These are phyloP conservation scores for Inonotus obliquus DNA, from an alignment of 1,284 basidiomycete species.

Conservation along the genomic window DNA sequence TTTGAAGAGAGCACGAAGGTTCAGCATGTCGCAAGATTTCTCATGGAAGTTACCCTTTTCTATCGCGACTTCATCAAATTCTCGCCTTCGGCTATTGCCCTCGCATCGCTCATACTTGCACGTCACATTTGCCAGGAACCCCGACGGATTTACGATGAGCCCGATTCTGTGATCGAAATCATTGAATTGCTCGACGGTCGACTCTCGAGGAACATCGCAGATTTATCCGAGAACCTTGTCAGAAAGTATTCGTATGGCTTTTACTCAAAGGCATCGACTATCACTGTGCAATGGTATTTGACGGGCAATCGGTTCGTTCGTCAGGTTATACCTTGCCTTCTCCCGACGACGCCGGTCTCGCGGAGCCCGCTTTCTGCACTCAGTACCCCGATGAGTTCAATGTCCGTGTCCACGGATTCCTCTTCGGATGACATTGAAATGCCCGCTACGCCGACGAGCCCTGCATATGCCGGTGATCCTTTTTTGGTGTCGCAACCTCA, in stretches of 20 bases:
- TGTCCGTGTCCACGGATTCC: constrained; percentile 64
- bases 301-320: constrained; percentile 66
- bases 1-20: constrained; percentile 82
- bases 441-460: constrained; percentile 74
- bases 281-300: constrained; percentile 90
- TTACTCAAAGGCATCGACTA: constrained; percentile 90
- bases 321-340: constrained; percentile 38
- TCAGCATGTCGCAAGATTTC: constrained; percentile 91
- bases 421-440: constrained; percentile 61
- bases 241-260: constrained; percentile 97
- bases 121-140: constrained; percentile 81
- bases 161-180: constrained; percentile 70
- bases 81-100: constrained; percentile 82
- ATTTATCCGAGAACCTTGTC: constrained; percentile 88
- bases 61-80: constrained; percentile 92
- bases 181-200: constrained; percentile 84
- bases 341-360: constrained; percentile 67
- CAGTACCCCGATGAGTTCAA: constrained; percentile 68
- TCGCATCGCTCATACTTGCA: constrained; percentile 84
- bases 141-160: constrained; percentile 75
- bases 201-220: constrained; percentile 80
- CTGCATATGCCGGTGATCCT: constrained; percentile 39
- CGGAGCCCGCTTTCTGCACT: constrained; percentile 43
- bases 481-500: constrained; percentile 47
- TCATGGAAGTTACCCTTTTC: constrained; percentile 98